phyloP scores from a whole-genome alignment of 495 filamentous ascomycete species.

The Penicillium simplicissimum region DNA sequence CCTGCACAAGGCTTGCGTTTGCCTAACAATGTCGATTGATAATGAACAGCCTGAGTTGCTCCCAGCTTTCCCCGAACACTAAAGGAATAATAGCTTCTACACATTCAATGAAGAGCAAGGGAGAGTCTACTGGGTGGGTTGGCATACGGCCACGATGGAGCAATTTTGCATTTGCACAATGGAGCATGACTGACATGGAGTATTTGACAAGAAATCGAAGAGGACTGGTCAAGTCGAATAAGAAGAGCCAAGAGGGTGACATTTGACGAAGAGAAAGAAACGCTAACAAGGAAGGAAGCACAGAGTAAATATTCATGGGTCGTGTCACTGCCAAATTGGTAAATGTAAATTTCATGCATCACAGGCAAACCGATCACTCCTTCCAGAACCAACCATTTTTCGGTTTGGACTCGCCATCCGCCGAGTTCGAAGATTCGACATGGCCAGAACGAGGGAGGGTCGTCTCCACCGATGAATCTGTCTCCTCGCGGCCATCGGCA shows the following conservation, averaged over 20 bases:
- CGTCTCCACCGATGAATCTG: slow-evolving; percentile 46
- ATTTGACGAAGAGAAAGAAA: slow-evolving; percentile 7
- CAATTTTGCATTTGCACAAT: background rate
- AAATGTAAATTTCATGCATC: slow-evolving; percentile 3
- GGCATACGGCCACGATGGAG: background rate
- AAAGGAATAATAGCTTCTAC: too few relatives aligned
- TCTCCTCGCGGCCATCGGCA: slow-evolving; percentile 64
- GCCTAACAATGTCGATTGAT: background rate
- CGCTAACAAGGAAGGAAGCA: slow-evolving; percentile 13
- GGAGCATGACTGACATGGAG: background rate
- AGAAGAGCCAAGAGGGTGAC: background rate
- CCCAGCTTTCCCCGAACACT: background rate
- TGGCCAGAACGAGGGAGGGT: slow-evolving; percentile 22
- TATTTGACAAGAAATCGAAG: background rate
- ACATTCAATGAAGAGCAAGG: too few relatives aligned
- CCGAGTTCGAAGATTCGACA: slow-evolving; percentile 4
- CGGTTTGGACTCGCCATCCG: slow-evolving; percentile 16
- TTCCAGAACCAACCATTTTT: slow-evolving; percentile 49
- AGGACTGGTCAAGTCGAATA: background rate
- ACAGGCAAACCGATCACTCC: slow-evolving; percentile 17
- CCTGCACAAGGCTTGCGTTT: background rate
- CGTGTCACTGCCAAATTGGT: slow-evolving; percentile 8
- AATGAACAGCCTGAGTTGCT: background rate
- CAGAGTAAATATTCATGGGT: slow-evolving; percentile 9
- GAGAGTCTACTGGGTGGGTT: too few relatives aligned